A percentile compares a stretch with the other conserved stretches of the same genome.
Evolutionary conservation across 257 asterid species (phyloP).

Genomic region (Verbascum thapsus): DNA sequence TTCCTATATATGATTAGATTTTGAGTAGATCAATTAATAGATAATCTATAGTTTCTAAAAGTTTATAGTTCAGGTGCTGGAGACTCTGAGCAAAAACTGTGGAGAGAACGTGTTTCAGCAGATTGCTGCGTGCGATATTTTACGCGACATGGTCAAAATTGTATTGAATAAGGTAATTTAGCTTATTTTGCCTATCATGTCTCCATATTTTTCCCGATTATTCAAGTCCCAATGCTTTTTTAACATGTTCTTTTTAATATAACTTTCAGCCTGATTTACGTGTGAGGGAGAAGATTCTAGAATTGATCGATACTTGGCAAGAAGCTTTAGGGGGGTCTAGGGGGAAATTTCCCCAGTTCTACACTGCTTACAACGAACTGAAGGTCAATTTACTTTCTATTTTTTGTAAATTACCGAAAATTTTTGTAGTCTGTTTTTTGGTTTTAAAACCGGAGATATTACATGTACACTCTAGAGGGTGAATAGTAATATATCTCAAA

Average conservation of each 20-base stretch:
- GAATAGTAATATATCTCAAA: too few relatives aligned
- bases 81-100: constrained; percentile 94
- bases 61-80: constrained; percentile 70
- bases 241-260: constrained; percentile 17
- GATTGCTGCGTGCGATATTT: constrained; percentile 86
- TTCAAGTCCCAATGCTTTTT: background rate
- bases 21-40: too few relatives aligned
- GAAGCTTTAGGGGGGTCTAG: constrained; percentile 87
- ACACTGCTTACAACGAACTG: constrained; percentile 89
- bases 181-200: background rate
- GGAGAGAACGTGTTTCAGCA: constrained; percentile 89
- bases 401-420: background rate
- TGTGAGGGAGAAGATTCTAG: constrained; percentile 94
- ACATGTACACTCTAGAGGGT: too few relatives aligned
- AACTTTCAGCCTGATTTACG: constrained; percentile 78
- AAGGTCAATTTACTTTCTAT: constrained; percentile 48
- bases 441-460: too few relatives aligned
- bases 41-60: background rate
- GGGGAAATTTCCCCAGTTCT: constrained; percentile 87
- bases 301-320: constrained; percentile 91
- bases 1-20: background rate
- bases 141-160: constrained; percentile 93
- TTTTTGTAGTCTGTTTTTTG: too few relatives aligned
- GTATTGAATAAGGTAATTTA: constrained; percentile 79
- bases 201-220: background rate